Base-by-base conservation (phyloP, 768 basidiomycete species). In the Panellus pusillus region DNA sequence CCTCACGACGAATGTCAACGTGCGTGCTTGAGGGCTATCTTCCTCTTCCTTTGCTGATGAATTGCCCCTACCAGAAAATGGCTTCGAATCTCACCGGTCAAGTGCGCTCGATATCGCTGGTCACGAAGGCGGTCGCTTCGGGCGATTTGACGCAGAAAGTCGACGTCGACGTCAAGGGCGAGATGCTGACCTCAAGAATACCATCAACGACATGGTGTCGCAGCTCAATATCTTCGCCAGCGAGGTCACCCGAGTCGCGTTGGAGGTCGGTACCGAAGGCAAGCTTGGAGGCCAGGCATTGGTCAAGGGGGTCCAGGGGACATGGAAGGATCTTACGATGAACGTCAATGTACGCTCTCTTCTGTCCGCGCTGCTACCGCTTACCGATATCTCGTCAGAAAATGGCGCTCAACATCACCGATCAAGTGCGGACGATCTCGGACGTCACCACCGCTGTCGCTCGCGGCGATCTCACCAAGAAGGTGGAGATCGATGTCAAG, bases 371-470 rank as follows among this genome's bases (percentile, higher is more conserved):
- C 19, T 2, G 18, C 31, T 42, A 1, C 31, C 57, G 11, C 50
- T 53, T 2, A 43, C 38, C 32, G 50, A 31, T 52, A 83, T 84
- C 85, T 90, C 54, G 87, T 89, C 72, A 78, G 87, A 52, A 89
- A 91, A 89, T 90, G 89, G 70, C 82, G 81, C 3, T 89, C 84
- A 50, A 71, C 89, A 62, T 59, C 54, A 91, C 90, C 35, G 87
- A 89, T 68, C 79, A 82, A 79, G 89, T 92, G 46, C 86, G 89
- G 48, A 87, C 85, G 38, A 93, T 93, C 56, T 90, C 91, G 6
- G 80, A 81, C 31, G 91, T 93, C 47, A 93, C 91, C 2, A 93
- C 89, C 5, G 91, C 91, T 14, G 93, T 97, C 54, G 94, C 94
- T 17, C 82, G 84, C 40, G 94, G 94, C 31, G 93, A 98, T 66